These are phyloP conservation scores for Cardiospermum halicacabum DNA, from an alignment of 345 rosid genomes.

Conservation along the genomic window DNA sequence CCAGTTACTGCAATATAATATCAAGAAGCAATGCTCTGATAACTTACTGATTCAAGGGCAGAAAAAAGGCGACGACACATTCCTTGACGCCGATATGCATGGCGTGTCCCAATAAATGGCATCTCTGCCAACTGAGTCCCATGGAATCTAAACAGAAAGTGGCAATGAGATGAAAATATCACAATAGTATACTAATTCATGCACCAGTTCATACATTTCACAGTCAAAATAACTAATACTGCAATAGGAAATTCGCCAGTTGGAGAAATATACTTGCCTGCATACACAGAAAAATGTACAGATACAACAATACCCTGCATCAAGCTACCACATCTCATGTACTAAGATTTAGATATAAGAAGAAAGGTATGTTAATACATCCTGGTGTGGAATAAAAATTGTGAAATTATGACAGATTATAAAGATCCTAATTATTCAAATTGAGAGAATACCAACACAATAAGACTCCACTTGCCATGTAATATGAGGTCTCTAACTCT, in stretches of 20 bases:
- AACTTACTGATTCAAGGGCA: conserved; percentile 68
- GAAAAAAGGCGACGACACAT: conserved; percentile 81
- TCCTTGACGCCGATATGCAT: conserved; percentile 77
- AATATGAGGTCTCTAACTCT: neutral
- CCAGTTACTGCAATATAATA: neutral
- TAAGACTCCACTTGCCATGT: neutral
- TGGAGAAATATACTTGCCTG: neutral
- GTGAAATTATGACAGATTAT: neutral
- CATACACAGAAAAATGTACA: neutral
- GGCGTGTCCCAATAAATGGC: conserved; percentile 93
- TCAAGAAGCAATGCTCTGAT: conserved; percentile 6
- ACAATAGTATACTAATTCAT: neutral
- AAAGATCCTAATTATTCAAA: neutral
- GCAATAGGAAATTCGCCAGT: neutral
- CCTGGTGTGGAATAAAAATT: neutral
- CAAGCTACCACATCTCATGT: neutral
- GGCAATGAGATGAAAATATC: conserved; percentile 5
- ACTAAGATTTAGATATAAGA: neutral
- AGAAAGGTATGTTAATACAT: neutral
- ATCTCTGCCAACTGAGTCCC: conserved; percentile 80
- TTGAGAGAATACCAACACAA: neutral
- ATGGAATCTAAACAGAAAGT: conserved; percentile 50
- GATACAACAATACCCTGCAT: neutral
- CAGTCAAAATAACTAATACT: neutral
- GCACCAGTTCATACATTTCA: neutral